Conservation (phyloP, 208 protist genomes). For the Phytomonas sp. region DNA sequence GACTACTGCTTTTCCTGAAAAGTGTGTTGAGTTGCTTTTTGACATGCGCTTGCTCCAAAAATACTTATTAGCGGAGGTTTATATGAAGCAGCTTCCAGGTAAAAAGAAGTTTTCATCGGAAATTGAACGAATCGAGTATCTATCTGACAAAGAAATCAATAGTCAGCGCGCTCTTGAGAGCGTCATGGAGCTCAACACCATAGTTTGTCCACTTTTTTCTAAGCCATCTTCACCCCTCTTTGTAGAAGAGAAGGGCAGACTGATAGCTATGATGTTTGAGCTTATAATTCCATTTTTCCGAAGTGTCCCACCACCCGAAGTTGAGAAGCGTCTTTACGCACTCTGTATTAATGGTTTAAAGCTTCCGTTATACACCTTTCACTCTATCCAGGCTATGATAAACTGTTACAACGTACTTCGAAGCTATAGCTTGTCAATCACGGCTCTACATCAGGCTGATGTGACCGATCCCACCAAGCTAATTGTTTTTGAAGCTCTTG, state of each 20-base stretch:
- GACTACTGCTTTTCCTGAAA: constrained; percentile 30
- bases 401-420: constrained; percentile 50
- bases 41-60: constrained; percentile 47
- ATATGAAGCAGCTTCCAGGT: constrained; percentile 28
- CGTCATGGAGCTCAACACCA: constrained; percentile 24
- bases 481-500: constrained; percentile 46
- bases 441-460: constrained; percentile 9
- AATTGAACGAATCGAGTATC: constrained; percentile 29
- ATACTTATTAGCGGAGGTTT: constrained; percentile 53
- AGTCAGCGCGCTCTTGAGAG: constrained; percentile 12
- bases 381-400: constrained; percentile 56
- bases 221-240: neutral
- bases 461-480: constrained; percentile 22
- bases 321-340: constrained; percentile 41
- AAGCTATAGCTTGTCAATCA: constrained; percentile 16
- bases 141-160: constrained; percentile 18
- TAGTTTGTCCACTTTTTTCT: constrained; percentile 27
- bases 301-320: constrained; percentile 12
- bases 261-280: constrained; percentile 22
- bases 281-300: constrained; percentile 48
- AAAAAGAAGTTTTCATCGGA: constrained; percentile 35
- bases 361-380: constrained; percentile 37
- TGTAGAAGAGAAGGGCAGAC: neutral
- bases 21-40: constrained; percentile 54
- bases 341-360: constrained; percentile 78